These are phyloP conservation scores for Camellia oleifera DNA, from an alignment of 179 eudicot species.

Conservation along the genomic window DNA sequence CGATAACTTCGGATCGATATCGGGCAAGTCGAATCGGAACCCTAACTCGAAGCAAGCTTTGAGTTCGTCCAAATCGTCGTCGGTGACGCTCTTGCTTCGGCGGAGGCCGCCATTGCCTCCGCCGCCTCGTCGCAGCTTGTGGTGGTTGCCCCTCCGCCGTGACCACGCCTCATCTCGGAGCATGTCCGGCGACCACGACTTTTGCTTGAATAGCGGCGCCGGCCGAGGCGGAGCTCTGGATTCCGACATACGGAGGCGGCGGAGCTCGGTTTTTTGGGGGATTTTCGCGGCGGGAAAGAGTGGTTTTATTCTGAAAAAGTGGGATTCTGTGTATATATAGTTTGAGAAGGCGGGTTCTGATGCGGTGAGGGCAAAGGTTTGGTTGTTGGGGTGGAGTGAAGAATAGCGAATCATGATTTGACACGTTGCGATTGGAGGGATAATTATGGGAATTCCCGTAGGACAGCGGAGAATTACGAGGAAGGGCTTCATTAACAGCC, in stretches of 20 bases:
- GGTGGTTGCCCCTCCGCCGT: slow-evolving; percentile 19
- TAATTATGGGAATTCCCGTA: background rate
- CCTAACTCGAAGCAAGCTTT: slow-evolving; percentile 43
- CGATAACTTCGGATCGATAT: slow-evolving; percentile 27
- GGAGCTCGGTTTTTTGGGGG: no score
- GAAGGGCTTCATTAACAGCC: background rate
- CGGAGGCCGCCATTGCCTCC: background rate
- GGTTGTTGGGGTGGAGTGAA: no score
- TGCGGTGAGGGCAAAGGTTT: background rate
- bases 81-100: slow-evolving; percentile 32
- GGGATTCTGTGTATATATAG: no score
- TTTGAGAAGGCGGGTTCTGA: background rate
- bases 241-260: background rate
- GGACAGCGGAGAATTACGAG: background rate
- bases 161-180: slow-evolving; percentile 35
- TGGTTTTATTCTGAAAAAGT: no score
- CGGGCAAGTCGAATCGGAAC: slow-evolving; percentile 32
- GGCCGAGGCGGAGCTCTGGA: background rate
- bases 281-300: no score
- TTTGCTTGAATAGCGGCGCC: slow-evolving; percentile 25
- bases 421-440: background rate
- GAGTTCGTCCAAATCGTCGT: slow-evolving; percentile 40
- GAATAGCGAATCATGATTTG: background rate
- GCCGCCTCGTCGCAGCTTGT: background rate
- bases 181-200: slow-evolving; percentile 36